Base-by-base conservation (phyloP, 345 rosid species). In the Passiflora organensis region DNA sequence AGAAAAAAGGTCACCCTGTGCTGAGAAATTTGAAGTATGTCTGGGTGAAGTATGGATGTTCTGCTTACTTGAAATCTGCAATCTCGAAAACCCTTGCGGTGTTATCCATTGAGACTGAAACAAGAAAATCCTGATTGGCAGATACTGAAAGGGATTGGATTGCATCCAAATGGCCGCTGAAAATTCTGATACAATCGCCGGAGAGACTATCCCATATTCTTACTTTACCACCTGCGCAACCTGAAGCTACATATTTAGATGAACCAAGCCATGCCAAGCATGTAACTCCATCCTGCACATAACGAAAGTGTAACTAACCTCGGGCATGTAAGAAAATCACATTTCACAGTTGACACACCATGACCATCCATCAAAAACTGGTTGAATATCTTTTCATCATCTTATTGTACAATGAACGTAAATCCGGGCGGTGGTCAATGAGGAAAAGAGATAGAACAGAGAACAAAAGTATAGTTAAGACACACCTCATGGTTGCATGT, bases 71-170 rank as follows among this genome's bases (percentile, higher is more conserved):
- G 48, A 69, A 82, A 63, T 81, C 87, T 0, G 69, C 72, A 56
- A 88, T 70, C 75, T 89, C 91, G 49, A 76, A 89, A 34, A 82
- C 95, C 48, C 95, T 72, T 2, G 95, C 95, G 63, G 82, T 84
- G 50, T 78, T 80, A 56, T 88, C 98, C 3, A 76, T 56, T 4
- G 98, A 83, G 46, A 65, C 86, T 4, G 87, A 78, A 63, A 86
- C 84, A 58, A 89, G 81, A 55, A 67, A 82, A n/a, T 80, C 80
- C 4, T 48, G 51, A 56, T 77, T 64, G 4, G 76, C 66, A 12
- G 94, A 73, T 38, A 78, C 55, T 8, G 89, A 72, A 15, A 86
- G 56, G 39, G 83, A 69, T 45, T 86, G 91, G 38, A 93, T 60
- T 48, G 76, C 74, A 46, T 71, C 81, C 0, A 75, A 49, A 10